These are phyloP conservation scores for Tolypocladium sp. DNA, from an alignment of 2,329 filamentous ascomycete species.

Conservation along the genomic window DNA sequence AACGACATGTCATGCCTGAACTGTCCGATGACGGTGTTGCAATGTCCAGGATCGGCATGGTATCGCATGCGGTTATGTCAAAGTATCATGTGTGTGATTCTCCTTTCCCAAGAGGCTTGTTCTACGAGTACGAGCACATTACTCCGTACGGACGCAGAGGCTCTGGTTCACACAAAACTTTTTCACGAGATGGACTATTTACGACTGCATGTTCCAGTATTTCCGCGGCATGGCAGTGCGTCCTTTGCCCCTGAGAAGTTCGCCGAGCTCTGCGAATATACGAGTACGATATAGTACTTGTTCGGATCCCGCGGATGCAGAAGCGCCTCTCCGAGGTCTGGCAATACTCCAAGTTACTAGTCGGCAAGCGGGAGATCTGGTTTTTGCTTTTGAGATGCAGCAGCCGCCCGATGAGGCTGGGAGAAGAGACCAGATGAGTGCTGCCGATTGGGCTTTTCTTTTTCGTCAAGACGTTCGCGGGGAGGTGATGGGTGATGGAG, in stretches of 20 bases:
- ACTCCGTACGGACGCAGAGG: neutral
- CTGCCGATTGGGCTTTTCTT: neutral
- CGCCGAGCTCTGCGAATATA: neutral
- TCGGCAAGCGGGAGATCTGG: neutral
- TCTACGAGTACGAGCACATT: neutral
- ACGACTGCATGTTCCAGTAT: neutral
- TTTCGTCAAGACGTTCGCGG: neutral
- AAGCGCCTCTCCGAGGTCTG: neutral
- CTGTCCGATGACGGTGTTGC: neutral
- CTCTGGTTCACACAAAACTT: neutral
- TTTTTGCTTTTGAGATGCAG: neutral
- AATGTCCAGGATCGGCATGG: neutral
- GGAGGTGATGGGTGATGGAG: neutral
- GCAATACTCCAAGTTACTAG: too few relatives aligned
- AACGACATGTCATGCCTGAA: neutral
- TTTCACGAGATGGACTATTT: neutral
- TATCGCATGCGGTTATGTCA: neutral
- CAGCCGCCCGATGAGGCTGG: neutral
- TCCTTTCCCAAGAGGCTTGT: neutral
- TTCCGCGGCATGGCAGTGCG: neutral
- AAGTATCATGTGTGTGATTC: neutral
- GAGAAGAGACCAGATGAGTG: neutral
- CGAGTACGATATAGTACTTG: too few relatives aligned
- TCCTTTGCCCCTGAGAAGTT: neutral
- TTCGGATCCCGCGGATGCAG: neutral